Evolutionary conservation across 768 basidiomycete genomes (phyloP).

Genomic region (Suillus clintonianus): DNA sequence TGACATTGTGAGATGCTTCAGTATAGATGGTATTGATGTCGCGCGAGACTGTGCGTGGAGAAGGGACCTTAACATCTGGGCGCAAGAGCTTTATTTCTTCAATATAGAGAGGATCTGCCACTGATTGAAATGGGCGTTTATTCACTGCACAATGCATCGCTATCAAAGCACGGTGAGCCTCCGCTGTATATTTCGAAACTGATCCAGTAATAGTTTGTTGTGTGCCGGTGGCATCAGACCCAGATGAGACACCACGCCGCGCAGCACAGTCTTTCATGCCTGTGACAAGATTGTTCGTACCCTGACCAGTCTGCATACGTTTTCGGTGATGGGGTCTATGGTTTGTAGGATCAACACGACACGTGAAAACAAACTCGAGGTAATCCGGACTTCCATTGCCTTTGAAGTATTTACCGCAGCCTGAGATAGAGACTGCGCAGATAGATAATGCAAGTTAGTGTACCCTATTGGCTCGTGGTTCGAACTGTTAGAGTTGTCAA

Average conservation of each 20-base stretch:
- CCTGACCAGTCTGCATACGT: not conserved
- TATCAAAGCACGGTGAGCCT: not conserved
- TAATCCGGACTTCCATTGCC: not conserved
- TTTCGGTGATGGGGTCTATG: not conserved
- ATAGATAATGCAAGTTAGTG: too few relatives aligned
- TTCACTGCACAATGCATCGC: not conserved
- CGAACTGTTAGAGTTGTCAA: too few relatives aligned
- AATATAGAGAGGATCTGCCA: not conserved
- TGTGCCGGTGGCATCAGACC: not conserved
- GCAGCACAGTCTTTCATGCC: not conserved
- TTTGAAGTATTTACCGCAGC: too few relatives aligned
- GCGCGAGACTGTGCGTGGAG: not conserved
- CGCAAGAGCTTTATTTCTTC: not conserved
- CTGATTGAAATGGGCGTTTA: not conserved
- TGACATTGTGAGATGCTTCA: not conserved
- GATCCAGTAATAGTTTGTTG: not conserved
- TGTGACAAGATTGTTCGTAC: not conserved
- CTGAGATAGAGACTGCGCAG: too few relatives aligned
- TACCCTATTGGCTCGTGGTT: too few relatives aligned
- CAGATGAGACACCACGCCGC: not conserved
- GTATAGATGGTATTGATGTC: not conserved
- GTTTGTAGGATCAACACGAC: not conserved
- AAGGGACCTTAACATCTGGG: too few relatives aligned
- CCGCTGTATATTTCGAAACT: not conserved
- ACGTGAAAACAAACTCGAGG: not conserved